phyloP scores from a whole-genome alignment of 768 basidiomycete genomes.

The Serendipita indica region DNA sequence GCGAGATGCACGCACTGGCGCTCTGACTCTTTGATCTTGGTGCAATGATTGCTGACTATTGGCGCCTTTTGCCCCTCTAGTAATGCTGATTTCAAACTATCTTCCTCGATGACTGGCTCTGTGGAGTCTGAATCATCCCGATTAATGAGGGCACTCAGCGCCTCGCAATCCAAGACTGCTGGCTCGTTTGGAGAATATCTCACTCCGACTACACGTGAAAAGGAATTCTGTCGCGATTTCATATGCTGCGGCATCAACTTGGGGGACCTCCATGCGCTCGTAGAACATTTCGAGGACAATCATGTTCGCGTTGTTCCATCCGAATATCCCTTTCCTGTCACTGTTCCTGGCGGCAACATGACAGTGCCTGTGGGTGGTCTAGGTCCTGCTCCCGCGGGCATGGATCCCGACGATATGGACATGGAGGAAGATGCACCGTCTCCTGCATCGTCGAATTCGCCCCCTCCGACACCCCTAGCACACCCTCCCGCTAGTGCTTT shows the following conservation, averaged over 20 bases:
- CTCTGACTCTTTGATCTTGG: too few species aligned
- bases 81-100: conserved; percentile 7
- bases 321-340: conserved; percentile 21
- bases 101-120: conserved; percentile 6
- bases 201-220: background rate
- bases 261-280: conserved; percentile 61
- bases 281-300: conserved; percentile 85
- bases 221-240: conserved; percentile 54
- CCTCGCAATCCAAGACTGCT: background rate
- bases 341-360: conserved; percentile 20
- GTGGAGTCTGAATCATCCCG: conserved; percentile 9
- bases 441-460: conserved; percentile 30
- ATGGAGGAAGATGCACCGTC: conserved; percentile 23
- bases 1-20: too few species aligned
- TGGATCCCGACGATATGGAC: background rate
- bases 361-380: background rate
- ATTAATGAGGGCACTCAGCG: conserved; percentile 4
- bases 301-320: conserved; percentile 59
- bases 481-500: conserved; percentile 33
- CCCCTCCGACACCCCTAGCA: conserved; percentile 29
- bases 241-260: conserved; percentile 75
- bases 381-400: conserved; percentile 1
- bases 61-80: background rate
- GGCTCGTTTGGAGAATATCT: background rate
- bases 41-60: too few species aligned